Evolutionary conservation across 495 filamentous ascomycete genomes (phyloP).

Genomic region (Neurospora sp.): DNA sequence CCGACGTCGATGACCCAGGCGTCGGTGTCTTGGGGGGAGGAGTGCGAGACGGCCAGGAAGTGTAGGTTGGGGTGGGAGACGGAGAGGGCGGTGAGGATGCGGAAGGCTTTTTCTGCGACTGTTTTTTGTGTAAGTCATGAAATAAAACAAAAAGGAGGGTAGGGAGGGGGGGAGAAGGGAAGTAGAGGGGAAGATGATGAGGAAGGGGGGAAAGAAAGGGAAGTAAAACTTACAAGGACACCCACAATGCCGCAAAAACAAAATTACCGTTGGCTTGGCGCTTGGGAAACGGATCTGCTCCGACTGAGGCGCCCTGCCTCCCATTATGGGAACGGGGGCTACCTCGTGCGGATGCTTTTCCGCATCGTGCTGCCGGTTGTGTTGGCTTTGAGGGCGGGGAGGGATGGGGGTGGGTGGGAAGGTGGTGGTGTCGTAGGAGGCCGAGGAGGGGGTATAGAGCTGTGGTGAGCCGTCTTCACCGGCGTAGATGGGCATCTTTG

Average conservation of each 20-base stretch:
- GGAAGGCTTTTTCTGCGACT: conserved; percentile 54
- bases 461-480: not conserved
- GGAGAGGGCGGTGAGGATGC: conserved; percentile 34
- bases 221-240: conserved; percentile 41
- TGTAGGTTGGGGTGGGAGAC: conserved; percentile 34
- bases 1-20: conserved; percentile 44
- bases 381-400: not conserved
- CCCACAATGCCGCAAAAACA: conserved; percentile 52
- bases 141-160: no score
- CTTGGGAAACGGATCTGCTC: conserved; percentile 32
- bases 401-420: not conserved
- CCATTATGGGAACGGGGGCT: conserved; percentile 30
- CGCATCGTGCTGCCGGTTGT: not conserved
- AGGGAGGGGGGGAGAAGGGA: no score
- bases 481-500: not conserved
- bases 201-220: not conserved
- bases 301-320: conserved; percentile 37
- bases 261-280: conserved; percentile 40
- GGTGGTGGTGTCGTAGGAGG: not conserved
- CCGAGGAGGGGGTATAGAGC: not conserved
- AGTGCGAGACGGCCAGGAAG: conserved; percentile 51
- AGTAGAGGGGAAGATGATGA: no score
- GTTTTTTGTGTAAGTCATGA: not conserved
- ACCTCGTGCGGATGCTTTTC: conserved; percentile 11
- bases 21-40: conserved; percentile 36